These are phyloP conservation scores for Sisymbrium altissimum DNA, from an alignment of 345 rosid genomes.

Conservation along the genomic window DNA sequence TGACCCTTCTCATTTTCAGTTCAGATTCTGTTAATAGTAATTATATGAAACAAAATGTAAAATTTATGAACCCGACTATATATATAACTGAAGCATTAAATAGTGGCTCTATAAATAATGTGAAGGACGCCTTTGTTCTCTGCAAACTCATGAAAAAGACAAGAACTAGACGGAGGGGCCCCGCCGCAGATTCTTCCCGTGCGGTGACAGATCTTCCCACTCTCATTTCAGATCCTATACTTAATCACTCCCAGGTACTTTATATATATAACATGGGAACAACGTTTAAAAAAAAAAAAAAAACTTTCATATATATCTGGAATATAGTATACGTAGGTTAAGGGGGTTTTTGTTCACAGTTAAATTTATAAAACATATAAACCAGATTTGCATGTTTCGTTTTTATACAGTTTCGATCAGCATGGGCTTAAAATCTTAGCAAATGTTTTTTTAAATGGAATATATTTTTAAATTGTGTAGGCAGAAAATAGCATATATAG, in stretches of 20 bases:
- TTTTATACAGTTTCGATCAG: neutral
- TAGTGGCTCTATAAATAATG: neutral
- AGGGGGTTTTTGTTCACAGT: neutral
- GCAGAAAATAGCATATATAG: neutral
- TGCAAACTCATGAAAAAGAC: constrained; percentile 24
- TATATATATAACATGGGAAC: neutral
- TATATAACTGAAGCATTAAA: neutral
- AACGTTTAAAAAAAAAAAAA: too few relatives aligned
- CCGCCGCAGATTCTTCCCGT: neutral
- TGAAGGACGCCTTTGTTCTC: constrained; percentile 27
- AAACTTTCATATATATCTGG: too few relatives aligned
- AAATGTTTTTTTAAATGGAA: neutral
- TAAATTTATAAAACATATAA: neutral
- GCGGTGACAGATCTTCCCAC: neutral
- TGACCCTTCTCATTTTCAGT: neutral
- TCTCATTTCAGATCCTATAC: neutral
- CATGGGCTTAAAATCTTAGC: neutral
- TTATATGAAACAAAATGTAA: neutral
- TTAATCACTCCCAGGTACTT: neutral
- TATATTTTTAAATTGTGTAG: neutral
- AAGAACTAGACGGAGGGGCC: neutral
- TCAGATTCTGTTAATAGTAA: neutral
- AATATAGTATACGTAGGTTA: neutral
- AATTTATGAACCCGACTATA: neutral
- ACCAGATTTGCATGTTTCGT: neutral